Conservation (phyloP, 2,329 filamentous ascomycete species). For the Colletotrichum salicis region DNA sequence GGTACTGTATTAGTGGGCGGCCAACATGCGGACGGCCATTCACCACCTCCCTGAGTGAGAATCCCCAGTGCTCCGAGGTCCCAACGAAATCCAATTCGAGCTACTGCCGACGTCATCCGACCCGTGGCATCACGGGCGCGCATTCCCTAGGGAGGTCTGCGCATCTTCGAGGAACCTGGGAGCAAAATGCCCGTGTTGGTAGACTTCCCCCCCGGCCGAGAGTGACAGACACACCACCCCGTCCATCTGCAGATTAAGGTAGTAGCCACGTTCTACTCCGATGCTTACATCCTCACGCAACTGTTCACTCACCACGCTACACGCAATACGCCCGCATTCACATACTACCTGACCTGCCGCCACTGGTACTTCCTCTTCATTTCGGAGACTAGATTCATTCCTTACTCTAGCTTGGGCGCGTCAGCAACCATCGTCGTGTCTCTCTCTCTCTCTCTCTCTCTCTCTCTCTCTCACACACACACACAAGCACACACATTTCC, state of each 20-base stretch:
- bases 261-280: not conserved
- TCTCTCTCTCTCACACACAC: too few species aligned
- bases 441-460: not conserved
- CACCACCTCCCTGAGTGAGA: not conserved
- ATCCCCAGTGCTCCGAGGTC: not conserved
- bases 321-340: too few species aligned
- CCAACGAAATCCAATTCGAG: conserved; percentile 33
- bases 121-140: conserved; percentile 29
- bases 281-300: conserved; percentile 3
- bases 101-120: conserved; percentile 34
- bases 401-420: not conserved
- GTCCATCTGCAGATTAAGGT: not conserved
- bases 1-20: not conserved
- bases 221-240: not conserved
- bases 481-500: too few species aligned
- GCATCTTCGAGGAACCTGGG: not conserved
- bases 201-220: conserved; percentile 8
- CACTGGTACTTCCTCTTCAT: not conserved
- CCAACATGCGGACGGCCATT: not conserved
- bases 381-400: not conserved
- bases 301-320: not conserved
- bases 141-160: conserved; percentile 30
- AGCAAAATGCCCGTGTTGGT: not conserved
- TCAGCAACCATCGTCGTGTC: not conserved
- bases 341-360: not conserved